Conservation (phyloP, 2,329 filamentous ascomycete species). For the Polychaeton citri region DNA sequence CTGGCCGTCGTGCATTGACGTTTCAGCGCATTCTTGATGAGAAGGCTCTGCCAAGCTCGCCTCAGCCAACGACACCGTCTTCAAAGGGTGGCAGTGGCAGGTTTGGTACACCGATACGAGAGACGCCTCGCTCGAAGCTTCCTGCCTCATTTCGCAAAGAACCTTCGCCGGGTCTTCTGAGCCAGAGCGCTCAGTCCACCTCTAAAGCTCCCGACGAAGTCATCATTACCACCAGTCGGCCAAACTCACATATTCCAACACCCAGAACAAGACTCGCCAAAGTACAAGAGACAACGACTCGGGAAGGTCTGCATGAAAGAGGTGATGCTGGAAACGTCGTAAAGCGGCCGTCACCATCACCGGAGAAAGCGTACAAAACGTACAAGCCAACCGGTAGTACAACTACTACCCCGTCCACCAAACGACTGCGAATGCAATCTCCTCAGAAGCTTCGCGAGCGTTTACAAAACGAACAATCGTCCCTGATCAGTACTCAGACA, state of each 20-base stretch:
- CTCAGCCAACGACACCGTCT: constrained; percentile 19
- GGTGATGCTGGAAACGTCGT: constrained; percentile 38
- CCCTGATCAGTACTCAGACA: constrained; percentile 56
- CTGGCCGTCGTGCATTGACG: constrained; percentile 11
- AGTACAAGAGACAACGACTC: constrained; percentile 16
- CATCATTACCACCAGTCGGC: constrained; percentile 9
- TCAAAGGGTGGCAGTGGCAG: constrained; percentile 23
- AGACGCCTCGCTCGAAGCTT: constrained; percentile 19
- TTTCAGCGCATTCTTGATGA: constrained; percentile 11
- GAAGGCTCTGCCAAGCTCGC: constrained; percentile 22
- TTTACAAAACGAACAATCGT: constrained; percentile 66
- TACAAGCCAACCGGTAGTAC: constrained; percentile 12
- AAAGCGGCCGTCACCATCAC: constrained; percentile 24
- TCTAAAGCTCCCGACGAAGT: constrained; percentile 13
- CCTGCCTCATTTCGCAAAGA: constrained; percentile 29
- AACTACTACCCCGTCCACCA: constrained; percentile 19
- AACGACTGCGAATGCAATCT: constrained; percentile 55
- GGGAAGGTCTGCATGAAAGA: constrained; percentile 38
- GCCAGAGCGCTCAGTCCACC: constrained; percentile 3
- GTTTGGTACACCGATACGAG: constrained; percentile 27
- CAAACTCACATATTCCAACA: constrained; percentile 38
- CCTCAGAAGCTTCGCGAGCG: constrained; percentile 64
- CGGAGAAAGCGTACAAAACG: not conserved
- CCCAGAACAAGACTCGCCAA: constrained; percentile 11
- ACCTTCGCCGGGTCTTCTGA: constrained; percentile 21